Evolutionary conservation across 257 asterid species (phyloP).

Genomic region (Apocynum venetum): DNA sequence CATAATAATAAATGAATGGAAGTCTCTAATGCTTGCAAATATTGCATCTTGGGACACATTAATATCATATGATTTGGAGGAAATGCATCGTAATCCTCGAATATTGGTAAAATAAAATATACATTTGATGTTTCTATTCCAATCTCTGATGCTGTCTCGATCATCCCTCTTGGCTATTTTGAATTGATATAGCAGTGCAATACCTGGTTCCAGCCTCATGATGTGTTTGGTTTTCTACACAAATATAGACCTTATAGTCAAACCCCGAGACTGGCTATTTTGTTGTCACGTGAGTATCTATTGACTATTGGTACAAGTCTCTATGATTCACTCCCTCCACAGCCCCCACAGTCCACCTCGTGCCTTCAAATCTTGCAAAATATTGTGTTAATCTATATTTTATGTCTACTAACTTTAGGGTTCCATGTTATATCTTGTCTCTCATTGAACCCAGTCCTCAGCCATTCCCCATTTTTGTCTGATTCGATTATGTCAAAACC

Average conservation of each 20-base stretch:
- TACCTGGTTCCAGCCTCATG: constrained; percentile 56
- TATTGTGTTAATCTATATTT: constrained; percentile 21
- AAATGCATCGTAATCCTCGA: constrained; percentile 34
- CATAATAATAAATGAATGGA: constrained; percentile 40
- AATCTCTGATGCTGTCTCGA: constrained; percentile 53
- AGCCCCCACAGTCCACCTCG: constrained; percentile 30
- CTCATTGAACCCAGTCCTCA: constrained; percentile 15
- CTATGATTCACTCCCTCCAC: constrained; percentile 23
- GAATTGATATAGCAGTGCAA: constrained; percentile 29
- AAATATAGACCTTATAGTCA: constrained; percentile 31
- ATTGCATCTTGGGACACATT: constrained; percentile 70
- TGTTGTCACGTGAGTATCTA: constrained; percentile 64
- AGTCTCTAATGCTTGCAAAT: constrained; percentile 42
- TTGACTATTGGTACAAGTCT: constrained; percentile 20
- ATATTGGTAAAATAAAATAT: constrained; percentile 39
- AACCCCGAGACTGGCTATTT: constrained; percentile 39
- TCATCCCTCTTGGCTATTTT: constrained; percentile 20
- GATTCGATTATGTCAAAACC: background rate
- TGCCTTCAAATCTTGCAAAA: constrained; percentile 52
- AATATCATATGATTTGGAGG: constrained; percentile 52
- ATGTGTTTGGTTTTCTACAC: constrained; percentile 41
- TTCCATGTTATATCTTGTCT: constrained; percentile 26
- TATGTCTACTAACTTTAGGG: constrained; percentile 20
- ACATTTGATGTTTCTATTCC: constrained; percentile 78
- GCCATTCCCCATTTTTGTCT: constrained; percentile 19